Base-by-base conservation (phyloP, 257 asterid species). In the Voacanga thouarsii region DNA sequence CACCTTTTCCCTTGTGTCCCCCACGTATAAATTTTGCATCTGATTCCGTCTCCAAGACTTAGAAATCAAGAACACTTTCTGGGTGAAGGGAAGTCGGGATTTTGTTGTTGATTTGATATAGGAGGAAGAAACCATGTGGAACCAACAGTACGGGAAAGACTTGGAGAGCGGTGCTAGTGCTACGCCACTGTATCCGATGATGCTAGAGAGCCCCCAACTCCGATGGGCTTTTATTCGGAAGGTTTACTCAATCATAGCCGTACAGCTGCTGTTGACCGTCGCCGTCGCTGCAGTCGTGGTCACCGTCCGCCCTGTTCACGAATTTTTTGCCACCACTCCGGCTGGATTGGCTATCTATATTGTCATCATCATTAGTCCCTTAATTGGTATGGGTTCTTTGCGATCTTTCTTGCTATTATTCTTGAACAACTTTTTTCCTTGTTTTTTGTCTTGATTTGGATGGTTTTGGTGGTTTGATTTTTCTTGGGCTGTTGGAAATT, bases 171-270 rank as follows among this genome's bases (percentile, higher is more conserved):
- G 88, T 18, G 57, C 53, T 59, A 72, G 88, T 18, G 57, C 53
- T 59, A 72, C 76, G 49, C 87, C 80, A n/a, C 60, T 90, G 56
- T 84, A 87, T 72, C 95, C 91, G 18, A 75, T 76, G 44, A 91
- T 88, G 92, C 73, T 84, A 74, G 97, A 89, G 78, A 79, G 67
- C 57, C 92, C 90, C 11, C 76, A 84, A 66, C 85, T 91, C 80
- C 85, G 89, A 59, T 90, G 97, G 93, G 78, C 79, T 23, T 91
- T 91, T 60, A 87, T 91, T 33, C 82, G 90, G 55, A 91, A 91
- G 82, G 85, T 89, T 1, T 91, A 91, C 61, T 73, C 87, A 0
- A 90, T 90, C 39, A 78, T 91, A 23, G 51, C 79, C 7, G 0
- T 85, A 5, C 95, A 91, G 75, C 80, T 90, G 77, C 75, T 89